phyloP scores from a whole-genome alignment of 2,329 filamentous ascomycete genomes.

The Seiridium unicorne region DNA sequence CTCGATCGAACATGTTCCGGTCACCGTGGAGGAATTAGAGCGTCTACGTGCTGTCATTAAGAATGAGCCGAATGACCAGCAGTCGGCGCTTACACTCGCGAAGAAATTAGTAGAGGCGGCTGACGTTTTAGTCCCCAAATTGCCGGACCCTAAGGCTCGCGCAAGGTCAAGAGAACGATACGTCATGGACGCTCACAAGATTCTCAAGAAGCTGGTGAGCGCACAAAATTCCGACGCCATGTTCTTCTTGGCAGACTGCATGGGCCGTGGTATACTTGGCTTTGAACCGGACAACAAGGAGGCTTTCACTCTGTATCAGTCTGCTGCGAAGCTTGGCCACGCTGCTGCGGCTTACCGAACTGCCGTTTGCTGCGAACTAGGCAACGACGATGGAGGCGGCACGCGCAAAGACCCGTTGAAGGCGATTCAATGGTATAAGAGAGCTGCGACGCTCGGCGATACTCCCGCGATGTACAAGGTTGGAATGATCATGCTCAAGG shows the following conservation, averaged over 20 bases:
- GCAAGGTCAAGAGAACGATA: conserved; percentile 80
- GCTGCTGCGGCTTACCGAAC: conserved; percentile 87
- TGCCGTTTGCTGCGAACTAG: conserved; percentile 96
- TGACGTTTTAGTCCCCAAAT: conserved; percentile 64
- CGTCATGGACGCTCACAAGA: conserved; percentile 81
- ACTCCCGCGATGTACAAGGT: conserved; percentile 97
- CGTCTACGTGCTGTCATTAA: conserved; percentile 68
- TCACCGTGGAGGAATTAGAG: conserved; percentile 79
- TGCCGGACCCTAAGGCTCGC: conserved; percentile 69
- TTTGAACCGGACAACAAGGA: conserved; percentile 83
- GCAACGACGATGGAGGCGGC: conserved; percentile 89
- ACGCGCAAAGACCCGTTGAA: conserved; percentile 89
- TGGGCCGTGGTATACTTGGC: conserved; percentile 78
- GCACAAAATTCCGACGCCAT: conserved; percentile 79
- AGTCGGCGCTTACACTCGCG: conserved; percentile 69
- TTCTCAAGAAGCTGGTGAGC: conserved; percentile 81
- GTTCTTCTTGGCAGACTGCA: conserved; percentile 89
- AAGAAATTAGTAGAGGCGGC: conserved; percentile 86
- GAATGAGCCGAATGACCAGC: conserved; percentile 69
- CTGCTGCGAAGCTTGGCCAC: conserved; percentile 86
- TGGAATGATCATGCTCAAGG: conserved; percentile 93
- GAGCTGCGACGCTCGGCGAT: conserved; percentile 85
- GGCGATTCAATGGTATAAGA: conserved; percentile 97
- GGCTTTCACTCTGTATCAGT: conserved; percentile 90
- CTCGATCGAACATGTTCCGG: conserved; percentile 44